Base-by-base conservation (phyloP, 2,329 filamentous ascomycete genomes). In the Beauveria asiatica region DNA sequence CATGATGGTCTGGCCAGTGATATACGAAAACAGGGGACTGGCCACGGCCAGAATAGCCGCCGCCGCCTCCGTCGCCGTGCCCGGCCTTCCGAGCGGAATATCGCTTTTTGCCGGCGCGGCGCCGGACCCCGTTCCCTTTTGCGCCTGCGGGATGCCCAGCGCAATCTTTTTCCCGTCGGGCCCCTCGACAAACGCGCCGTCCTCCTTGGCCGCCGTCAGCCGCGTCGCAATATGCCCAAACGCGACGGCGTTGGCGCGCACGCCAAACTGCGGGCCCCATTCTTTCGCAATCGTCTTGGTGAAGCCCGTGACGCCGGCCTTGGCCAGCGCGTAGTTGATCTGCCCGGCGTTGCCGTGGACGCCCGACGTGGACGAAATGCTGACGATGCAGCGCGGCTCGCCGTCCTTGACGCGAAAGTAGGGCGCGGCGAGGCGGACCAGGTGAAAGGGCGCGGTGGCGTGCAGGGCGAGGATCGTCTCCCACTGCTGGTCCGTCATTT, bases 261-360 rank as follows among this genome's bases (percentile, higher is more conserved):
- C 91, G 56, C 90, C 91, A 67, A 92, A 96, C 42, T 79, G 74
- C 0, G 89, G 90, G 1, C 91, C 91, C 92, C 91, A 96, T 77
- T 96, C 87, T 76, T 96, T 95, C 3, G 91, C 90, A 69, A 96
- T 90, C 1, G 90, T 92, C 78, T 94, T 95, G 62, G 88, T 92
- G 61, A 96, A 80, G 6, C 92, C 92, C 11, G 83, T 83, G 16
- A 96, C 84, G 50, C 90, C 92, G 3, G 91, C 89, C 78, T 96
- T 96, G 58, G 89, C 92, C 52, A 92, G 78, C 41, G 88, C 83
- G 74, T 96, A 96, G 79, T 96, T 96, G 67, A 88, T 84, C 78
- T 96, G 91, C n/a, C 91, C 91, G 8, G 90, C 89, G 70, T 96
- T 96, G 59, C 92, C 92, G 73, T 95, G 85, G 13, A 94, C 78